Percentiles rank a stretch among this genome's conserved stretches.
Evolutionary conservation across 129 eudicot genomes (phyloP).

Genomic region (Lactuca saligna): DNA sequence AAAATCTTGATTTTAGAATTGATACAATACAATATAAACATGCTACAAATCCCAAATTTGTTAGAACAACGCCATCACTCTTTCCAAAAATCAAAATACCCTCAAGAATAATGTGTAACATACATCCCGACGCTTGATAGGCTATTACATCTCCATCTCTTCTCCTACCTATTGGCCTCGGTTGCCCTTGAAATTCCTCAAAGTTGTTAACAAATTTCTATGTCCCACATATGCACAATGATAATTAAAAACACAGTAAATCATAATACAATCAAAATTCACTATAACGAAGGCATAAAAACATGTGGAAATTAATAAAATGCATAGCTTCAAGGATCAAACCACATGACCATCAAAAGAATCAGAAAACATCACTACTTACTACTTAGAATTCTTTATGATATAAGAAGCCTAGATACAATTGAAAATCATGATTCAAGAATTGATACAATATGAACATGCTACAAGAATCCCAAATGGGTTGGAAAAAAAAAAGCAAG

Average conservation of each 20-base stretch:
- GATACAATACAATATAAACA: constrained; percentile 12
- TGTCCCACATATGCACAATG: constrained; percentile 78
- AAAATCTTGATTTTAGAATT: neutral
- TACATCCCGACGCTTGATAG: constrained; percentile 71
- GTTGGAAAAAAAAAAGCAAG: neutral
- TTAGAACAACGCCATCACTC: neutral
- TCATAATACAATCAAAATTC: neutral
- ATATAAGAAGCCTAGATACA: too few species aligned
- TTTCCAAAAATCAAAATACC: neutral
- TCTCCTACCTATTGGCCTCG: constrained; percentile 46
- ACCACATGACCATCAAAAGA: constrained; percentile 69
- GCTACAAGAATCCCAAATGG: neutral
- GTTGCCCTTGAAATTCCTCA: constrained; percentile 47
- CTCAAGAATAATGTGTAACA: constrained; percentile 44
- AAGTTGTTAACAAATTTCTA: constrained; percentile 51
- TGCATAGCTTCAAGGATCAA: constrained; percentile 53
- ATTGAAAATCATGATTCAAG: too few species aligned
- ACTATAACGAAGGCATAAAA: neutral
- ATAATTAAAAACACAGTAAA: constrained; percentile 34
- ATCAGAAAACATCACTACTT: constrained; percentile 65
- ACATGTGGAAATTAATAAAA: neutral
- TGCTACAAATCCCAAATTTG: constrained; percentile 3
- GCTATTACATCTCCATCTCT: constrained; percentile 62
- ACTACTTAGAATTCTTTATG: neutral
- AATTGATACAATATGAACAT: constrained; percentile 7